Evolutionary conservation across 257 asterid species (phyloP).

Genomic region (Petunia secreta): DNA sequence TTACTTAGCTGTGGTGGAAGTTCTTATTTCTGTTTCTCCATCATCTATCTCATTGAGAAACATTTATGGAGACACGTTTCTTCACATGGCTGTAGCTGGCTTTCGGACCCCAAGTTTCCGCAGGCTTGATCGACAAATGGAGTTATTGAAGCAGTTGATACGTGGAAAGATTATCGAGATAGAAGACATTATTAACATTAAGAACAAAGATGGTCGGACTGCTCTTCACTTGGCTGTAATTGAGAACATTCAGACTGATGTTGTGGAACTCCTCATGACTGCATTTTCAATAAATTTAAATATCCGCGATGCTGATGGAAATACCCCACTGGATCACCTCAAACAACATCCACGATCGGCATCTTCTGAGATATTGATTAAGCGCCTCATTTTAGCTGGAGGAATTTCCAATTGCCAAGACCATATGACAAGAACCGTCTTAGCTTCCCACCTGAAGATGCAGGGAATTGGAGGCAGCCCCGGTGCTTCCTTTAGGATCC

Average conservation of each 20-base stretch:
- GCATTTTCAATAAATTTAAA: constrained; percentile 55
- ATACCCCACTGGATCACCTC: constrained; percentile 79
- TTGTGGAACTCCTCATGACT: constrained; percentile 82
- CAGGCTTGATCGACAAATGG: constrained; percentile 64
- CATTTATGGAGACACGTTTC: constrained; percentile 71
- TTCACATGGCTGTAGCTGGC: constrained; percentile 89
- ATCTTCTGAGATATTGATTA: constrained; percentile 73
- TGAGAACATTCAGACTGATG: constrained; percentile 59
- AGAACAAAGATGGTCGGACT: constrained; percentile 75
- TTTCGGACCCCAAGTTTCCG: constrained; percentile 73
- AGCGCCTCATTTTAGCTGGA: constrained; percentile 70
- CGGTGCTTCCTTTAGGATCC: constrained; percentile 76
- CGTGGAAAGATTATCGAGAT: constrained; percentile 38
- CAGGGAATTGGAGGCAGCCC: constrained; percentile 76
- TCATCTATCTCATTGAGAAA: constrained; percentile 44
- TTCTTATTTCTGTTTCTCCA: constrained; percentile 56
- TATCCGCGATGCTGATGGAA: constrained; percentile 63
- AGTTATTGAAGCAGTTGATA: constrained; percentile 57
- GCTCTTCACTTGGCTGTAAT: constrained; percentile 83
- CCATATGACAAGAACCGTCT: constrained; percentile 41
- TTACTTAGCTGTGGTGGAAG: constrained; percentile 51
- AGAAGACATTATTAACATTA: constrained; percentile 57
- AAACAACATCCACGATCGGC: constrained; percentile 61
- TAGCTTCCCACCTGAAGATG: constrained; percentile 59
- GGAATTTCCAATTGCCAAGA: constrained; percentile 61